Evolutionary conservation across 2,329 filamentous ascomycete genomes (phyloP).

Genomic region (Aspergillus cejpii): DNA sequence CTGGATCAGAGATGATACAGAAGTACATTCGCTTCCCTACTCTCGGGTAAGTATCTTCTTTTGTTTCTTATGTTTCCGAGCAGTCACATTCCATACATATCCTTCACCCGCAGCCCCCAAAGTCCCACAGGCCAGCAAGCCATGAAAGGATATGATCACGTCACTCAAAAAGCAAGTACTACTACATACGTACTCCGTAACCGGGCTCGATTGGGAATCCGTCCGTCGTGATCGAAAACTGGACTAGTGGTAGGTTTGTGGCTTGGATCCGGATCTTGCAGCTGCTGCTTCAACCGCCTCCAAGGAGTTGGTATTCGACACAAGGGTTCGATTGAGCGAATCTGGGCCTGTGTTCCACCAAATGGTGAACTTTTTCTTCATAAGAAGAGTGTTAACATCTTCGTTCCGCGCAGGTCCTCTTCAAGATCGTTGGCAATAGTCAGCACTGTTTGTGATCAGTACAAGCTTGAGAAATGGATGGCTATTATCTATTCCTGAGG

Average conservation of each 20-base stretch:
- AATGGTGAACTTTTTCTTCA: no score
- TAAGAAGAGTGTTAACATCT: no score
- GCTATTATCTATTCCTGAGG: no score
- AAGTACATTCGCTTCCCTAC: no score
- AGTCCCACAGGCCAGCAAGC: not conserved
- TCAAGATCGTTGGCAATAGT: no score
- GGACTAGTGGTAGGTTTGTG: not conserved
- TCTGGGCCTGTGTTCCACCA: no score
- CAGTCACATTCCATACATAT: constrained; percentile 18
- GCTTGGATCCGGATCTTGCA: not conserved
- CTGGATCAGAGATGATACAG: no score
- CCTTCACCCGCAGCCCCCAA: constrained; percentile 12
- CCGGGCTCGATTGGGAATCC: not conserved
- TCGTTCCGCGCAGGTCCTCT: no score
- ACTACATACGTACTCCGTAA: not conserved
- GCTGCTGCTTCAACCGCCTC: not conserved
- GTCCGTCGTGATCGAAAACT: not conserved
- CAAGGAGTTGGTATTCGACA: not conserved
- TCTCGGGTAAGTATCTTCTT: not conserved
- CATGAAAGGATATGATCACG: not conserved
- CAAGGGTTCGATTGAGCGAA: not conserved
- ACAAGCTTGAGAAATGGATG: no score
- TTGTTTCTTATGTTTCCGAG: constrained; percentile 6
- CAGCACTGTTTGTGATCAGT: no score
- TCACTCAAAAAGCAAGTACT: no score